Base-by-base conservation (phyloP, 768 basidiomycete genomes). In the Mycena alexandri region DNA sequence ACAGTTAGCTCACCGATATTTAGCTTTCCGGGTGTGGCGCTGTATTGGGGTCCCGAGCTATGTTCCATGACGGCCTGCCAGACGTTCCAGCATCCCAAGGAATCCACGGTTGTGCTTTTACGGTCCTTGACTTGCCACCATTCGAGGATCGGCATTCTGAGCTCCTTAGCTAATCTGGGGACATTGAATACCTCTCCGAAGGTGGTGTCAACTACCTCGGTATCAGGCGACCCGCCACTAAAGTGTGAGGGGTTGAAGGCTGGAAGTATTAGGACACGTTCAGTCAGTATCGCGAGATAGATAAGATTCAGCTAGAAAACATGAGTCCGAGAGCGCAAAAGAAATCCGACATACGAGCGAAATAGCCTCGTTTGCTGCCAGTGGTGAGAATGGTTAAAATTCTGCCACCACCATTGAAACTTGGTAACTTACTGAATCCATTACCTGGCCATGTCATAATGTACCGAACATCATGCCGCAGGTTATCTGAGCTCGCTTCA, bases 131-230 rank as follows among this genome's bases (percentile, higher is more conserved):
- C 75, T 56, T 81, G 72, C 12, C 71, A 60, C 82, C 82, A 82
- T 69, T 82, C 79, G 21, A 83, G 66, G 21, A 82, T 54, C 0
- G 78, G 77, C 24, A 65, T 69, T 41, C 74, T 71, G n/a, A 80
- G 65, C 25, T 65, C 67, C 44, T 74, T 56, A 17, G 71, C 67
- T 12, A 81, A 73, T 7, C 78, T 72, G 4, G 76, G 72, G 16
- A 81, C 44, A 61, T 82, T 79, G 60, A 81, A 81, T 9, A 82
- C 72, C 7, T 79, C 75, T 22, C 76, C 73, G 51, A 82, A 79
- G 17, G 22, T 21, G 21, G 46, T 44, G 34, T 34, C 34, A 21
- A 57, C n/a, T n/a, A 56, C 24, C 17, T 46, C 24, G 65, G 58
- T 38, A 29, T 51, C 14, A 29, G n/a, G 25, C 58, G 29, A 21